Evolutionary conservation across 2,329 filamentous ascomycete species (phyloP), one percentile per base, ranked within the genome.

Genomic region (Diaporthe amygdali): DNA sequence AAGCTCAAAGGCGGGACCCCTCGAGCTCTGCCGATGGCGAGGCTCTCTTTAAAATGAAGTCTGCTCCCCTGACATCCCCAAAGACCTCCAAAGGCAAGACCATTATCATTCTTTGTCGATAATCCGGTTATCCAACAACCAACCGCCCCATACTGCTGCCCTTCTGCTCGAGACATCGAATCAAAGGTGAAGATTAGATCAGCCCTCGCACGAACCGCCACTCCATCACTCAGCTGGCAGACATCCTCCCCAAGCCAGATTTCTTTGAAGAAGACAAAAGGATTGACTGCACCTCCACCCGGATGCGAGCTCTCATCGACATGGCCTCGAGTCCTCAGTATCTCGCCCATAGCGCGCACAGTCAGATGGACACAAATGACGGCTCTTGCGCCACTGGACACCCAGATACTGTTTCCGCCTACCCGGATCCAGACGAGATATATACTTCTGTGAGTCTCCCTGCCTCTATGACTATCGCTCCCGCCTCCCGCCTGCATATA

Each of bases 241-340:
- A 68, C 39, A 56, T 55, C 47, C n/a, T 66, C 10, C 39, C 32
- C 41, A 70, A 70, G n/a, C 27, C 30, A 54, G n/a, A 22, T 54
- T 52, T 32, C 54, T 47, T 70, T 63, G 66, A 71, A 44, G 71
- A 69, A 55, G 55, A 67, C 72, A 68, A 68, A 47, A 68, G 73
- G 32, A 72, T 75, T 37, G 61, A 67, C 66, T 73, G 41, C 49
- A 59, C 74, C 30, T 63, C 74, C 49, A 54, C 71, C 61, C 75
- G 74, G 55, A 73, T 78, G 52, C 75, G 74, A 66, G 76, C 75
- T 56, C 69, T 76, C 71, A 68, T 77, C 75, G 76, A 78, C 71
- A 80, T 80, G 78, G 69, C 68, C 37, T 68, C 74, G 49, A 74
- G 69, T 61, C 51, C 74, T 34, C 76, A 75, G 39, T 79, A 77